A percentile compares a stretch with the other conserved stretches of the same genome.
Conservation (phyloP, 495 filamentous ascomycete species). For the Penicillium angulare region DNA sequence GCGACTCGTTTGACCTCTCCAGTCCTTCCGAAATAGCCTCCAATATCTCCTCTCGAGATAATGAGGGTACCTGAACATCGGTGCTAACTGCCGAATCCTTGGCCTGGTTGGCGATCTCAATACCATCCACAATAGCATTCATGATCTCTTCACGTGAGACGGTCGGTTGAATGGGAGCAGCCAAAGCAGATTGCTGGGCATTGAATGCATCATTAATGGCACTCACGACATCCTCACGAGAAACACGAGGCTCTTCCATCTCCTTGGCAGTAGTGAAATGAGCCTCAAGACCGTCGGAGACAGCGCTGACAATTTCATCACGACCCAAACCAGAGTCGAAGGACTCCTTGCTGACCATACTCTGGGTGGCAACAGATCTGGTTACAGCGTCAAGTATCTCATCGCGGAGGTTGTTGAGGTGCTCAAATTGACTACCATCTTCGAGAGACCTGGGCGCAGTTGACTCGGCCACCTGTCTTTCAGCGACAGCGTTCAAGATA, state of each 20-base stretch:
- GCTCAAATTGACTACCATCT: conserved; percentile 21
- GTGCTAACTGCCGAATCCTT: conserved; percentile 24
- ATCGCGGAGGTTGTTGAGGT: conserved; percentile 36
- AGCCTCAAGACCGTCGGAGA: conserved; percentile 42
- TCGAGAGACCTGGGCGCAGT: conserved; percentile 30
- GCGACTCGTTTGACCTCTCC: conserved; percentile 8
- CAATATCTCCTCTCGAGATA: conserved; percentile 51
- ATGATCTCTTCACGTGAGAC: conserved; percentile 45
- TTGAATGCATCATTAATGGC: conserved; percentile 56
- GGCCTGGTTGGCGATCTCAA: conserved; percentile 28
- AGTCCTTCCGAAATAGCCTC: conserved; percentile 36
- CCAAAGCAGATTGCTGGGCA: conserved; percentile 40
- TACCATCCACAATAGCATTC: conserved; percentile 51
- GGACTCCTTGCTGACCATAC: conserved; percentile 47
- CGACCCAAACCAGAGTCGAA: conserved; percentile 44
- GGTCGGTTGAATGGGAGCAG: conserved; percentile 1
- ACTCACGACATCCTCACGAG: conserved; percentile 50
- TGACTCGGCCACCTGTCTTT: conserved; percentile 44
- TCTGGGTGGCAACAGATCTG: conserved; percentile 41
- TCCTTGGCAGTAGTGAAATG: conserved; percentile 40
- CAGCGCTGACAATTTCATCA: conserved; percentile 45
- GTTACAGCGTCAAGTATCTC: conserved; percentile 42
- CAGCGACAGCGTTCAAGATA: conserved; percentile 36
- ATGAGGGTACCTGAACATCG: conserved; percentile 18
- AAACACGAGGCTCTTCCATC: conserved; percentile 37